Evolutionary conservation across 2,329 filamentous ascomycete species (phyloP).

Genomic region (Cladosporium sp.): DNA sequence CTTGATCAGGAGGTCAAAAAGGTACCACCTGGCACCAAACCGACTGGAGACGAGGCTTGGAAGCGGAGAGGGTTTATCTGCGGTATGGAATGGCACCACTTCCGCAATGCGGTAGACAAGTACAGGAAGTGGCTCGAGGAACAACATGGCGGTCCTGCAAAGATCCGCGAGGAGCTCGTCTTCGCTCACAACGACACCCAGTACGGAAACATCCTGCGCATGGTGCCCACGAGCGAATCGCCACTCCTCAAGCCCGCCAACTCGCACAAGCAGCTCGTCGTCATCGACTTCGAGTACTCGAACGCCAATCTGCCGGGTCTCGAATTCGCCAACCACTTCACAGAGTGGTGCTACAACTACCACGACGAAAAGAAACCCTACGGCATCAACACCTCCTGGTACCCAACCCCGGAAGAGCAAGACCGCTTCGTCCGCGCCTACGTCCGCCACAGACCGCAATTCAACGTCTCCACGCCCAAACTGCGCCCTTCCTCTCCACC

Average conservation of each 20-base stretch:
- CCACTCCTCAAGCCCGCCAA: slow-evolving; percentile 86
- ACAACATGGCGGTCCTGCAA: slow-evolving; percentile 63
- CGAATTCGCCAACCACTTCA: slow-evolving; percentile 98
- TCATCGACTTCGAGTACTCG: slow-evolving; percentile 98
- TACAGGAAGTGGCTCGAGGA: slow-evolving; percentile 72
- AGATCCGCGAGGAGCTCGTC: slow-evolving; percentile 70
- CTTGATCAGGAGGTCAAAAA: slow-evolving; percentile 57
- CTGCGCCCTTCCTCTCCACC: slow-evolving; percentile 27
- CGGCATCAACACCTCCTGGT: slow-evolving; percentile 63
- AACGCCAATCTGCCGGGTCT: slow-evolving; percentile 80
- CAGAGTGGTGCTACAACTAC: slow-evolving; percentile 98
- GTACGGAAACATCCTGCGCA: slow-evolving; percentile 93
- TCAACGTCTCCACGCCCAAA: slow-evolving; percentile 47
- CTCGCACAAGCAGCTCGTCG: slow-evolving; percentile 93
- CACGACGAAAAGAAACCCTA: slow-evolving; percentile 62
- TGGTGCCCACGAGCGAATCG: slow-evolving; percentile 66
- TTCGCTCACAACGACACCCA: slow-evolving; percentile 99
- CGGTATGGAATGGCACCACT: slow-evolving; percentile 76
- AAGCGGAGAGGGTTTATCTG: slow-evolving; percentile 73
- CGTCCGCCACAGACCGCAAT: slow-evolving; percentile 72
- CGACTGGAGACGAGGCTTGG: slow-evolving; percentile 52
- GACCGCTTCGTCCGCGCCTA: slow-evolving; percentile 82
- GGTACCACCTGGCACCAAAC: slow-evolving; percentile 40
- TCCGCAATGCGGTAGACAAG: slow-evolving; percentile 68
- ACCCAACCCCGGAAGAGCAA: slow-evolving; percentile 79